Evolutionary conservation across 352 stramenopile species (phyloP).

Genomic region (Pythium folliculosum): DNA sequence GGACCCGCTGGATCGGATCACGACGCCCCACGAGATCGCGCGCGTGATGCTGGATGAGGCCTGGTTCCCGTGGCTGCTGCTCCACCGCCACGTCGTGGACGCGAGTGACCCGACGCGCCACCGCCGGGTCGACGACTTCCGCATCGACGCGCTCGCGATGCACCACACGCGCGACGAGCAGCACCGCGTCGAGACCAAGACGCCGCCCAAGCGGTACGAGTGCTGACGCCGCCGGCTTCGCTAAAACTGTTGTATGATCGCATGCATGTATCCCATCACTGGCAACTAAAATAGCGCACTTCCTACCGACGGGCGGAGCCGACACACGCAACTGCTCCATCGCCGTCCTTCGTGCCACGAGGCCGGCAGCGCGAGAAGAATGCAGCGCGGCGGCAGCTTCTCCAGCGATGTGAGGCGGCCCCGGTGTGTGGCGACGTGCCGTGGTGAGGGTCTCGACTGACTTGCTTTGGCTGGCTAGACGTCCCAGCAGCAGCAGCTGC

Average conservation of each 20-base stretch:
- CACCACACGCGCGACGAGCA: not conserved
- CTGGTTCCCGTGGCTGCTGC: conserved; percentile 6
- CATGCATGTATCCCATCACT: too few relatives aligned
- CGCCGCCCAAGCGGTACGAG: too few relatives aligned
- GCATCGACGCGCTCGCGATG: conserved; percentile 8
- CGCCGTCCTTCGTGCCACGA: too few relatives aligned
- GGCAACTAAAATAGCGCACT: too few relatives aligned
- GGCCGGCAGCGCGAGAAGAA: not conserved
- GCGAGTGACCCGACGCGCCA: not conserved
- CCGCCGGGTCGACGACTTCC: not conserved
- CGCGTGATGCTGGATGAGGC: conserved; percentile 7
- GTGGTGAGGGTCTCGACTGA: not conserved
- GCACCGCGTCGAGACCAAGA: conserved; percentile 1
- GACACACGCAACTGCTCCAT: too few relatives aligned
- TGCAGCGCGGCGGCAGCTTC: conserved; percentile 10
- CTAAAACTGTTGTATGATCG: too few relatives aligned
- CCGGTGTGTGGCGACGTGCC: too few relatives aligned
- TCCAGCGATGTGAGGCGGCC: conserved; percentile 7
- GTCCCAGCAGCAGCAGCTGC: conserved; percentile 57
- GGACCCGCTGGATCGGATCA: not conserved
- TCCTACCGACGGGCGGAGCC: too few relatives aligned
- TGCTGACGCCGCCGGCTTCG: too few relatives aligned
- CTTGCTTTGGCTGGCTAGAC: not conserved
- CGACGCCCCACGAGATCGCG: conserved; percentile 7
- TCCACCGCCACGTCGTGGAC: conserved; percentile 9